These are phyloP conservation scores for Oxalis stricta DNA, from an alignment of 441 rosid genomes.

Conservation along the genomic window DNA sequence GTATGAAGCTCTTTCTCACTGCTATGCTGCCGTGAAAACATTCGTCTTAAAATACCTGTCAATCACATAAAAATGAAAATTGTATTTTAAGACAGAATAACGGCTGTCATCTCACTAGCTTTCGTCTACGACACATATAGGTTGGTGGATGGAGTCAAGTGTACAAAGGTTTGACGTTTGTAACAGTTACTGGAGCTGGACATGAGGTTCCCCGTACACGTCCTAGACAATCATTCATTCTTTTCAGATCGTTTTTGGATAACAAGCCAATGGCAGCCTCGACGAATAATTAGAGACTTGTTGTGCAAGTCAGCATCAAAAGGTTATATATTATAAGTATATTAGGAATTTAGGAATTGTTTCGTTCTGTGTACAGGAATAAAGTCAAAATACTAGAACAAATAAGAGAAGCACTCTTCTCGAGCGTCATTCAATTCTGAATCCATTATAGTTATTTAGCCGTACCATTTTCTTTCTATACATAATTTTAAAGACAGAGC, in stretches of 20 bases:
- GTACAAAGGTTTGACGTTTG: conserved; percentile 65
- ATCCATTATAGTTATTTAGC: no score
- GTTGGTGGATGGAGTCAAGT: conserved; percentile 97
- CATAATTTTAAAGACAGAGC: no score
- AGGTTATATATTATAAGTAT: conserved; percentile 10
- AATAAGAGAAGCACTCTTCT: conserved; percentile 15
- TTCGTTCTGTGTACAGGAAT: no score
- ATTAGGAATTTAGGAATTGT: not conserved
- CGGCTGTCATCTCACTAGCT: not conserved
- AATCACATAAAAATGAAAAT: no score
- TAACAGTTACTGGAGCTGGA: conserved; percentile 78
- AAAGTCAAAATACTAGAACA: no score
- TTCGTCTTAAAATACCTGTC: no score
- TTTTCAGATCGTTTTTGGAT: conserved; percentile 68
- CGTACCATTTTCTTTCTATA: no score
- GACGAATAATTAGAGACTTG: conserved; percentile 12
- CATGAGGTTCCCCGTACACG: conserved; percentile 76
- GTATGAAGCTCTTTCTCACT: conserved; percentile 15
- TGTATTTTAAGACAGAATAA: no score
- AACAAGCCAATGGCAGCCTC: conserved; percentile 45
- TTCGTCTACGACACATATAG: conserved; percentile 19
- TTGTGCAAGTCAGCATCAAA: no score
- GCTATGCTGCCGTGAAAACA: not conserved
- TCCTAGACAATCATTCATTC: conserved; percentile 69
- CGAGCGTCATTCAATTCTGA: conserved; percentile 13